Conservation (phyloP, 345 rosid genomes). For the Dipteronia dyeriana region DNA sequence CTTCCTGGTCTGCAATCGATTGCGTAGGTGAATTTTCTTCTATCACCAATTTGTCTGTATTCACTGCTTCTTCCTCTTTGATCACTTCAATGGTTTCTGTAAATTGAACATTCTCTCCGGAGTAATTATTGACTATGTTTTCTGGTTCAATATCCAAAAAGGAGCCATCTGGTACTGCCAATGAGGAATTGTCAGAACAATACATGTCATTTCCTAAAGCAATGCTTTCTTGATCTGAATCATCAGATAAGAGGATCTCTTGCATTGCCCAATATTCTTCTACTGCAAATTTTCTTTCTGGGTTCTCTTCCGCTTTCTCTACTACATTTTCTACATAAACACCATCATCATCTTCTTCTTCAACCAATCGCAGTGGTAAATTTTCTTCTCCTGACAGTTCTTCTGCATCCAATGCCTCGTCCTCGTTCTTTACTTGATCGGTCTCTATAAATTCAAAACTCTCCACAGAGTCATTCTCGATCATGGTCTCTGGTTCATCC, state of each 20-base stretch:
- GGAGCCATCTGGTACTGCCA: constrained; percentile 10
- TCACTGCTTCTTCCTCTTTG: constrained; percentile 14
- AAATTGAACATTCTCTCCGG: neutral
- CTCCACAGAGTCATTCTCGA: constrained; percentile 9
- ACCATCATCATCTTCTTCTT: neutral
- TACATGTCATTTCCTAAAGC: constrained; percentile 6
- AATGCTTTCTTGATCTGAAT: constrained; percentile 19
- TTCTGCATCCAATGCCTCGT: constrained; percentile 10
- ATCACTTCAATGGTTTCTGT: neutral
- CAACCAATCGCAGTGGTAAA: constrained; percentile 4
- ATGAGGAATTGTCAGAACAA: constrained; percentile 20
- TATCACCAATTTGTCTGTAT: neutral
- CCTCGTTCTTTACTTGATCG: constrained; percentile 1
- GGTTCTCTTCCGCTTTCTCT: constrained; percentile 13
- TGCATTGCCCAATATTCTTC: constrained; percentile 13
- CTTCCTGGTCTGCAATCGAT: neutral
- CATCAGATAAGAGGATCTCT: constrained; percentile 11
- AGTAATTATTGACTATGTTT: constrained; percentile 6
- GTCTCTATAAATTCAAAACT: neutral
- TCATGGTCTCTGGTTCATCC: neutral
- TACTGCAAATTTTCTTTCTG: neutral
- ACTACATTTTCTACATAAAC: neutral
- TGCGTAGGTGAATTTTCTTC: constrained; percentile 10
- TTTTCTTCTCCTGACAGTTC: constrained; percentile 11
- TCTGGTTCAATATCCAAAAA: neutral